These are phyloP conservation scores for Trifolium subterraneum DNA, from an alignment of 306 rosid genomes.

Conservation along the genomic window DNA sequence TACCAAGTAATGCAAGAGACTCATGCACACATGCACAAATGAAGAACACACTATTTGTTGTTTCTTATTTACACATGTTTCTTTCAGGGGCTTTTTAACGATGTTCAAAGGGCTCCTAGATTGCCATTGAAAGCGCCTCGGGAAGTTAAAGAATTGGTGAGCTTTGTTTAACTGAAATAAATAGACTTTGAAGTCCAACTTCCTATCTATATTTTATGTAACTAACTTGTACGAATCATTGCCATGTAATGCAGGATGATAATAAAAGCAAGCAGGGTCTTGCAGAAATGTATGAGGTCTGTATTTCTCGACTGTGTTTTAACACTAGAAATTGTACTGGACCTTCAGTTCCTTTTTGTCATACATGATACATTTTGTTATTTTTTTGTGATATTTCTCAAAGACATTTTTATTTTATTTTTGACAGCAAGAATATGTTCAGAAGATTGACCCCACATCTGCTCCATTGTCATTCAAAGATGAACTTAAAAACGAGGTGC, in stretches of 20 bases:
- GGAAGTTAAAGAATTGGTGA: constrained; percentile 77
- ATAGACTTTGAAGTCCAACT: constrained; percentile 34
- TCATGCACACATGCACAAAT: not conserved
- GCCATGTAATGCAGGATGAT: constrained; percentile 68
- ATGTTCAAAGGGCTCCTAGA: constrained; percentile 68
- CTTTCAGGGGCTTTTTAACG: constrained; percentile 72
- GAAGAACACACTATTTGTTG: constrained; percentile 5
- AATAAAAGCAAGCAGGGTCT: constrained; percentile 92
- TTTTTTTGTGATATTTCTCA: constrained; percentile 26
- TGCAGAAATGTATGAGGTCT: constrained; percentile 89
- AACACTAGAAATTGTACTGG: constrained; percentile 27
- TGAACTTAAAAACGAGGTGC: constrained; percentile 82
- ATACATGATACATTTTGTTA: constrained; percentile 22
- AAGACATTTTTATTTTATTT: constrained; percentile 9
- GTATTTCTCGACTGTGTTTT: constrained; percentile 46
- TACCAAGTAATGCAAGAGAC: constrained; percentile 25
- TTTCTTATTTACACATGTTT: constrained; percentile 35
- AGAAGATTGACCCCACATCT: constrained; percentile 61
- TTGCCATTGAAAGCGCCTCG: constrained; percentile 74
- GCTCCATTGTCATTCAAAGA: constrained; percentile 74
- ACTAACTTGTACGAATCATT: constrained; percentile 38
- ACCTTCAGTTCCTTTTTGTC: not conserved
- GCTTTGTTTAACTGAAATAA: constrained; percentile 38
- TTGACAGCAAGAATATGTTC: constrained; percentile 85
- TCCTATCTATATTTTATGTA: constrained; percentile 17